Base-by-base conservation (phyloP, 805 yeast species). In the Saccharomycopsis microspora region DNA sequence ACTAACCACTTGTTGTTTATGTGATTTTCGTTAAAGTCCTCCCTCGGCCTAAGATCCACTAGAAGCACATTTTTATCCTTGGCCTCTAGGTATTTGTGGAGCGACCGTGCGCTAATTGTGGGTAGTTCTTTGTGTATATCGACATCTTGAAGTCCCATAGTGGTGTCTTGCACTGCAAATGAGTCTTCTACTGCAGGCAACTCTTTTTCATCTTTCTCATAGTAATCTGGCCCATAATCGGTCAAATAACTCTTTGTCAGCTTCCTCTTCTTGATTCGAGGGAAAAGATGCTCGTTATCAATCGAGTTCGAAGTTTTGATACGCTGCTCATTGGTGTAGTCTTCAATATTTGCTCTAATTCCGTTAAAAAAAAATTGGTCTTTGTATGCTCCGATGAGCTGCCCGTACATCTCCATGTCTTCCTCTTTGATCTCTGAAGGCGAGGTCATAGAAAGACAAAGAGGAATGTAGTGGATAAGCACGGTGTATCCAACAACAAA, bases 151-250 rank as follows among this genome's bases (percentile, higher is more conserved):
- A 43, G 10, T 5, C 39, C 36, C 19, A 19, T 19, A 19, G 19
- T 19, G 19, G 19, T 19, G 33, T 30, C 43, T 5, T 39, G 6
- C 33, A 40, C 41, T 11, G 8, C 43, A 29, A 36, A 32, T 19
- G 19, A 19, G 6, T 47, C 47, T 10, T 48, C 48, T 5, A 28
- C 10, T 4, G 35, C 45, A n/a, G 8, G 8, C 36, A 34, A 8
- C 7, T 44, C 44, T n/a, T 40, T 34, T 9, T 39, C n/a, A 39
- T 31, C 9, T 10, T 47, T 37, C 6, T 48, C 41, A 32, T 48
- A 46, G 37, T 49, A 45, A 38, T 51, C 54, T 3, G 54, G 54
- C 3, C 54, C 54, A 39, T 51, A 51, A 36, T 51, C 54, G 7
- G 54, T 51, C 32, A 51, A 44, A 36, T 51, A 51, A 39, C 54